These are phyloP conservation scores for Bolboschoenus planiculmis DNA, from an alignment of 176 grass and related monocot species.

Conservation along the genomic window DNA sequence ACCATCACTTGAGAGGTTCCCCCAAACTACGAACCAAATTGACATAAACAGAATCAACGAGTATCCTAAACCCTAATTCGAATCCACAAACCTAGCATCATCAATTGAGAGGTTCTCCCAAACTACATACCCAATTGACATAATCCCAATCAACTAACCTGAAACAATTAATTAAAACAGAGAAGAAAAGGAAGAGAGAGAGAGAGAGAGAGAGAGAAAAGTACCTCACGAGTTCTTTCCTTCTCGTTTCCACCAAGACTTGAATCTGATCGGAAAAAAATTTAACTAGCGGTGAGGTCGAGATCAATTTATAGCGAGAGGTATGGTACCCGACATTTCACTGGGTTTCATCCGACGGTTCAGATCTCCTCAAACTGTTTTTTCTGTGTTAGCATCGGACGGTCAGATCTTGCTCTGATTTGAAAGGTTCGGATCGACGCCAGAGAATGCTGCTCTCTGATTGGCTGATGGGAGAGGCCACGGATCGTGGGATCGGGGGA, in stretches of 20 bases:
- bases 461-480: neutral
- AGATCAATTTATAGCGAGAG: neutral
- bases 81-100: neutral
- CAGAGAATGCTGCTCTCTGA: neutral
- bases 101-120: neutral
- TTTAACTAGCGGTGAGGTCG: neutral
- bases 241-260: too few species aligned
- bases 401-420: neutral
- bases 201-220: neutral
- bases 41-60: neutral
- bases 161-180: neutral
- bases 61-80: neutral
- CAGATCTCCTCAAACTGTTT: neutral
- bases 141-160: neutral
- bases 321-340: too few species aligned
- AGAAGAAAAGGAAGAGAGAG: neutral
- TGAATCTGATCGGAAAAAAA: neutral
- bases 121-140: neutral
- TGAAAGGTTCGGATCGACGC: neutral
- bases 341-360: neutral
- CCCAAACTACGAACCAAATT: neutral
- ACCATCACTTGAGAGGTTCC: neutral
- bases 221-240: neutral
- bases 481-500: neutral
- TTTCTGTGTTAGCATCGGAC: neutral